A percentile compares a stretch with the other conserved stretches of the same genome.
phyloP scores from a whole-genome alignment of 768 basidiomycete genomes.

The Amanita molliuscula region DNA sequence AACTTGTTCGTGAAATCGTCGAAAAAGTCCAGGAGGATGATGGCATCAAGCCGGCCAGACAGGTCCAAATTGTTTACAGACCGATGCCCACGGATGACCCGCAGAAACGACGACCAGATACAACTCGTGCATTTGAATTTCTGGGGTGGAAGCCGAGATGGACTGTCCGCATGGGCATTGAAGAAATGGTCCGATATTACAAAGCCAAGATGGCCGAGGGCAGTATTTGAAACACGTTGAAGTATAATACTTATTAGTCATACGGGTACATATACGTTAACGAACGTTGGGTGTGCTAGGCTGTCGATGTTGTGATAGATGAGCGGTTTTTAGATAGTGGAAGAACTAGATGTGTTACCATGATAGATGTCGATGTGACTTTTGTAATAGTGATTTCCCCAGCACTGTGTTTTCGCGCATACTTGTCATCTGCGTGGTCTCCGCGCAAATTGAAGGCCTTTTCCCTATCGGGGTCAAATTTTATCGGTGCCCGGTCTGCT shows the following conservation, averaged over 20 bases:
- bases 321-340: not conserved
- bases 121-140: slow-evolving; percentile 74
- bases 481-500: not conserved
- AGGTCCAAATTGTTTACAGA: slow-evolving; percentile 64
- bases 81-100: slow-evolving; percentile 90
- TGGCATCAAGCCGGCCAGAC: slow-evolving; percentile 37
- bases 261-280: not conserved
- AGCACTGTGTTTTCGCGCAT: not conserved
- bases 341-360: not conserved
- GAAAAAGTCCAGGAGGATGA: slow-evolving; percentile 88
- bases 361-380: not conserved
- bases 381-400: slow-evolving; percentile 1
- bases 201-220: slow-evolving; percentile 85
- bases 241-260: not conserved
- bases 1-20: slow-evolving; percentile 85
- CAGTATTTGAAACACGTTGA: slow-evolving; percentile 35
- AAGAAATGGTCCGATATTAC: slow-evolving; percentile 93
- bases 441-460: not conserved
- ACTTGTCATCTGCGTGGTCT: not conserved
- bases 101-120: slow-evolving; percentile 89
- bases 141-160: slow-evolving; percentile 90
- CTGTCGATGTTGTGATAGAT: not conserved
- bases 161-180: slow-evolving; percentile 87
- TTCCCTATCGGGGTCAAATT: slow-evolving; percentile 1
- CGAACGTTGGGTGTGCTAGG: not conserved